phyloP scores from a whole-genome alignment of 2,329 filamentous ascomycete species.

The Periconia digitata region DNA sequence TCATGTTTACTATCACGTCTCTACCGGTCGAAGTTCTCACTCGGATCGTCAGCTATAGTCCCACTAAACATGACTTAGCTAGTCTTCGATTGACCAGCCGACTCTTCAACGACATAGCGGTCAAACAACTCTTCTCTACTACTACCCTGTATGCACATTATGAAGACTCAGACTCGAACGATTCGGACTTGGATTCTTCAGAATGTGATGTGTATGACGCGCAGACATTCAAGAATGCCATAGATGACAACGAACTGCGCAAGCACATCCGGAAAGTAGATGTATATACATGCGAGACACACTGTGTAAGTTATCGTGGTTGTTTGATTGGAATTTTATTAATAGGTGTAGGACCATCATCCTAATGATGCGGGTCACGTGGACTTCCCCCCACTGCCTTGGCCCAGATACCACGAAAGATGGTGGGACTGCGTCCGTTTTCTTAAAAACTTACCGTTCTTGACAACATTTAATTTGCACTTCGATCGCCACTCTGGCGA shows the following conservation, averaged over 20 bases:
- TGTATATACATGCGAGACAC: slow-evolving; percentile 9
- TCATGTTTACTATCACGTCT: background rate
- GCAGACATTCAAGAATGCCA: slow-evolving; percentile 4
- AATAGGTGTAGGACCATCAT: background rate
- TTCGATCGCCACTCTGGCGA: slow-evolving; percentile 10
- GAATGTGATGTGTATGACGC: slow-evolving; percentile 2
- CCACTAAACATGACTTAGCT: background rate
- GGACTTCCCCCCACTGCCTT: background rate
- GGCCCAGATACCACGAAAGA: background rate
- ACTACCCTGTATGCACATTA: slow-evolving; percentile 7
- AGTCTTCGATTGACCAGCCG: background rate
- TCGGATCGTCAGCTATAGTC: background rate
- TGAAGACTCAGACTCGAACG: background rate
- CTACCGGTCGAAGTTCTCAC: background rate
- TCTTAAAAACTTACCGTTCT: background rate
- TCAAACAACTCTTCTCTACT: background rate
- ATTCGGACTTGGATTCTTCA: background rate
- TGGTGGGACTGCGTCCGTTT: slow-evolving; percentile 1
- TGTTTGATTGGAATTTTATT: background rate
- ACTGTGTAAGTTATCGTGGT: slow-evolving; percentile 4
- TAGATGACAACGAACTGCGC: slow-evolving; percentile 1
- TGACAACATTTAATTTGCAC: slow-evolving; percentile 3
- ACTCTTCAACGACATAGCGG: slow-evolving; percentile 1
- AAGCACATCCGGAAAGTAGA: slow-evolving; percentile 7
- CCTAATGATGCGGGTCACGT: background rate